A percentile compares a stretch with the other conserved stretches of the same genome.
phyloP scores from a whole-genome alignment of 148 eudicot genomes.

The Agrostemma githago region DNA sequence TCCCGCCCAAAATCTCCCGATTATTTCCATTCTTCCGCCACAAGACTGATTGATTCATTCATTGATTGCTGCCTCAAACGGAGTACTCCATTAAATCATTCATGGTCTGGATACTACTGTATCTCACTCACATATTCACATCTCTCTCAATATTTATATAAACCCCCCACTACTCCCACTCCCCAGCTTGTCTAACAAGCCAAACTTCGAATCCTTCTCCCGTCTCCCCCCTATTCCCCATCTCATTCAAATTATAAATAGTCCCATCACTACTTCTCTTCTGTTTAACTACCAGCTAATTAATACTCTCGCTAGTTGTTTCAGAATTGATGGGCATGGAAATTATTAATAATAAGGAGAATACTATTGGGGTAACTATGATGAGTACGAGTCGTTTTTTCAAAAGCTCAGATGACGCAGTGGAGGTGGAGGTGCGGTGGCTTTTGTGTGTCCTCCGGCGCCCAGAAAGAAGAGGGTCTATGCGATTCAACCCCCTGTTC shows the following conservation, averaged over 20 bases:
- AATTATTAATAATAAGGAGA: conserved; percentile 7
- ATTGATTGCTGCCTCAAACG: too few species aligned
- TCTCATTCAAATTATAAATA: neutral
- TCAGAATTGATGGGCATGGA: too few species aligned
- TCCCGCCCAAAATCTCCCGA: neutral
- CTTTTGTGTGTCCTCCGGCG: conserved; percentile 54
- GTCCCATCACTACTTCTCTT: too few species aligned
- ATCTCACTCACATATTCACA: too few species aligned
- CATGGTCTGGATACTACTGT: too few species aligned
- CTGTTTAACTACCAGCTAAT: too few species aligned
- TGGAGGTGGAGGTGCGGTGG: conserved; percentile 23
- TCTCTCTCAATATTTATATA: too few species aligned
- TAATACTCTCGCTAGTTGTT: neutral
- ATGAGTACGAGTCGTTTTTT: conserved; percentile 34
- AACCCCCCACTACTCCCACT: neutral
- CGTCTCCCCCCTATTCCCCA: neutral
- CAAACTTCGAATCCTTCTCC: neutral
- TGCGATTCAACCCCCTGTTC: conserved; percentile 21
- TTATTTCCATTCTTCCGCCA: neutral
- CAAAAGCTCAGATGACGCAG: conserved; percentile 36
- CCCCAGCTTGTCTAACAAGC: neutral
- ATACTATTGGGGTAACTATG: conserved; percentile 18
- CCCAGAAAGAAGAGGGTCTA: conserved; percentile 50
- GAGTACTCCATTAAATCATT: too few species aligned
- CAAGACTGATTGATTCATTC: too few species aligned